phyloP scores from a whole-genome alignment of 2,329 filamentous ascomycete genomes.

The Arthrinium puccinioides region DNA sequence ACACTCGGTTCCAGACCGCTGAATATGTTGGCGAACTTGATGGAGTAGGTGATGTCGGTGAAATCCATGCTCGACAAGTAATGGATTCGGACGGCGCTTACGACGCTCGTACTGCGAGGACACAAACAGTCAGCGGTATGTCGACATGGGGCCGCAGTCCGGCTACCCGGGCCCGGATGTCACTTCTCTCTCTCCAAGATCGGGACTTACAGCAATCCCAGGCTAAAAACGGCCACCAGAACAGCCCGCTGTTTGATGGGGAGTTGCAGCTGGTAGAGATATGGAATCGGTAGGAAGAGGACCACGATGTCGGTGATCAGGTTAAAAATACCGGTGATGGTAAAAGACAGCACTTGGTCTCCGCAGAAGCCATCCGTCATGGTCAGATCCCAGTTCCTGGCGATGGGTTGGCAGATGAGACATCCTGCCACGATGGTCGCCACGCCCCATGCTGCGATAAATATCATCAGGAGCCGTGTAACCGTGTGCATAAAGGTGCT shows the following conservation, averaged over 20 bases:
- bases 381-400: slow-evolving; percentile 4
- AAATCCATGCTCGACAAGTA: slow-evolving; percentile 3
- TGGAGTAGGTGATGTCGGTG: slow-evolving; percentile 3
- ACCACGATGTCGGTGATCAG: slow-evolving; percentile 5
- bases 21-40: slow-evolving; percentile 1
- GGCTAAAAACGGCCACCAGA: slow-evolving; percentile 1
- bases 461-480: background rate
- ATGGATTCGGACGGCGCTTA: slow-evolving; percentile 2
- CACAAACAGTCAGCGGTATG: too few relatives aligned
- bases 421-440: background rate
- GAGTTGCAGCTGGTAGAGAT: background rate
- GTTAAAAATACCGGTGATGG: slow-evolving; percentile 2
- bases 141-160: too few relatives aligned
- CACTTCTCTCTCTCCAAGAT: too few relatives aligned
- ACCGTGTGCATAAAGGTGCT: background rate
- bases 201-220: slow-evolving; percentile 3
- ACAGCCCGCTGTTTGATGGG: slow-evolving; percentile 1
- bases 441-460: background rate
- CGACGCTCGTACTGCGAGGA: background rate
- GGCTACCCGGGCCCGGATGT: too few relatives aligned
- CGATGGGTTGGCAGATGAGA: slow-evolving; percentile 4
- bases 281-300: slow-evolving; percentile 1
- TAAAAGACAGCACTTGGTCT: background rate
- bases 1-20: slow-evolving; percentile 3
- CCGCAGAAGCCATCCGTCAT: slow-evolving; percentile 3